A percentile compares a stretch with the other conserved stretches of the same genome.
phyloP scores from a whole-genome alignment of 2,329 filamentous ascomycete species.

The Trichoderma koningii region DNA sequence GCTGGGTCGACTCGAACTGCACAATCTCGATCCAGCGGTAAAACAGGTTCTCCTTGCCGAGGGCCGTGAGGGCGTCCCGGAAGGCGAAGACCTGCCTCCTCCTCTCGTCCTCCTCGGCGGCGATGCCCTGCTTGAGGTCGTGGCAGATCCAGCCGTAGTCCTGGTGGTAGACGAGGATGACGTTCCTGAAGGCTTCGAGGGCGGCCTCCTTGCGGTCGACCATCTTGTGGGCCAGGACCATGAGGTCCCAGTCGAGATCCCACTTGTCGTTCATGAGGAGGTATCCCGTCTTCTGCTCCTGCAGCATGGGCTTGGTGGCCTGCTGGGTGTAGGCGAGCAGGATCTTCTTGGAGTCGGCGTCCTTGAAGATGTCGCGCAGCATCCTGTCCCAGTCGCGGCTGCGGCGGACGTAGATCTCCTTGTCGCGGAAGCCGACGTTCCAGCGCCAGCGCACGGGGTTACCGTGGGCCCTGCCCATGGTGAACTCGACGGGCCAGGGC shows the following conservation, averaged over 20 bases:
- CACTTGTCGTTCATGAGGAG: conserved; percentile 81
- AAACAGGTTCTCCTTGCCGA: conserved; percentile 87
- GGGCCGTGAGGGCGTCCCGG: conserved; percentile 69
- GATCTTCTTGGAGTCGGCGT: conserved; percentile 54
- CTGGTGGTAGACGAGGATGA: conserved; percentile 69
- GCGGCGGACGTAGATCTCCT: conserved; percentile 79
- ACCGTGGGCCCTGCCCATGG: conserved; percentile 57
- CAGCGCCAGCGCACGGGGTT: conserved; percentile 74
- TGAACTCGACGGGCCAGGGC: conserved; percentile 74
- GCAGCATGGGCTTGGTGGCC: conserved; percentile 67
- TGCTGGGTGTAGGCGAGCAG: conserved; percentile 64
- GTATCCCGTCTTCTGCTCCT: conserved; percentile 82
- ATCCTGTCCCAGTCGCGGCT: conserved; percentile 71
- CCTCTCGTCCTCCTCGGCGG: conserved; percentile 61
- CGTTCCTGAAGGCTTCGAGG: conserved; percentile 68
- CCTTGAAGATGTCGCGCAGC: conserved; percentile 57
- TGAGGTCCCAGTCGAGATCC: conserved; percentile 82
- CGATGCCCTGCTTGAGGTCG: conserved; percentile 60
- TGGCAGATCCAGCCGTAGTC: conserved; percentile 66
- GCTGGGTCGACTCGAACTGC: conserved; percentile 79
- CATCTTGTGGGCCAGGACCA: conserved; percentile 72
- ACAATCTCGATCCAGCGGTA: conserved; percentile 92
- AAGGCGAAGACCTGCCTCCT: conserved; percentile 78
- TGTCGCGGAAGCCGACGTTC: conserved; percentile 71
- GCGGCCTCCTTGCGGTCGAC: conserved; percentile 63